Evolutionary conservation across 2,329 filamentous ascomycete genomes (phyloP).

Genomic region (Didymella keratinophila): DNA sequence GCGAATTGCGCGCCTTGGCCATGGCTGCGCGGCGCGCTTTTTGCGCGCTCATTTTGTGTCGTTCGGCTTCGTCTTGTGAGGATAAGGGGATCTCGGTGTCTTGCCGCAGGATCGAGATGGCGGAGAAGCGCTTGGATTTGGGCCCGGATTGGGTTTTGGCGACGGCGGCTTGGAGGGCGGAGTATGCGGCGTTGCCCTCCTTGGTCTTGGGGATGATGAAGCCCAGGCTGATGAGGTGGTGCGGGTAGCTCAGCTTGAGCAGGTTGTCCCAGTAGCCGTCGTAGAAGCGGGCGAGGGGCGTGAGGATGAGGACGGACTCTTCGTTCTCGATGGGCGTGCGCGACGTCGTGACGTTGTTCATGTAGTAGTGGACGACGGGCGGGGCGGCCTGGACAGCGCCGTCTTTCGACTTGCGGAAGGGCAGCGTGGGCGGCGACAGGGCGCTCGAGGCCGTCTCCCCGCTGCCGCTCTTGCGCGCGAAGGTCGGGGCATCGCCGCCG

Average conservation of each 20-base stretch:
- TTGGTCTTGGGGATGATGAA: constrained; percentile 96
- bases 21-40: constrained; percentile 86
- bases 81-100: constrained; percentile 85
- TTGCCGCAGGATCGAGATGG: constrained; percentile 91
- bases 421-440: constrained; percentile 76
- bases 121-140: constrained; percentile 84
- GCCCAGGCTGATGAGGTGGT: constrained; percentile 91
- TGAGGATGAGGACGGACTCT: constrained; percentile 89
- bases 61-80: constrained; percentile 85
- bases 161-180: constrained; percentile 83
- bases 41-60: constrained; percentile 91
- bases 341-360: constrained; percentile 93
- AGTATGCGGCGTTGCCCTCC: constrained; percentile 87
- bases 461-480: constrained; percentile 58
- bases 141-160: constrained; percentile 84
- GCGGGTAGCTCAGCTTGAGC: constrained; percentile 82
- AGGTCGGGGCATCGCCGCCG: constrained; percentile 63
- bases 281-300: constrained; percentile 93
- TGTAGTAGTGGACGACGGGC: constrained; percentile 89
- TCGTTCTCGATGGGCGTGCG: constrained; percentile 76
- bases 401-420: constrained; percentile 71
- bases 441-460: constrained; percentile 69
- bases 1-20: constrained; percentile 90
- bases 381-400: constrained; percentile 70
- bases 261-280: constrained; percentile 96